Conservation (phyloP, 345 rosid genomes). For the Dipteronia sinensis region DNA sequence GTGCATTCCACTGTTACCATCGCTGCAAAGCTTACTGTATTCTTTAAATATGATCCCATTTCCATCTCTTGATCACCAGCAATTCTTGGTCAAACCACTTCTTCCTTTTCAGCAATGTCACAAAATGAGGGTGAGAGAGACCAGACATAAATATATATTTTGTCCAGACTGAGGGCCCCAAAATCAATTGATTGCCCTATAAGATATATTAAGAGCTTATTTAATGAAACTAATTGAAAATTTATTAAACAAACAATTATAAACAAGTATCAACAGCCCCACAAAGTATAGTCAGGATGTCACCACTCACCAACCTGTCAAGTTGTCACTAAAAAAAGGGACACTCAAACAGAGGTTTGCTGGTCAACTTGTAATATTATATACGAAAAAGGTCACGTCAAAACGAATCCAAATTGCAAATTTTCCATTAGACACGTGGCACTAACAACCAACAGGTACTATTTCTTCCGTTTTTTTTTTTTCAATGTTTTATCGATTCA, state of each 20-base stretch:
- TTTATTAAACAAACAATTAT: background rate
- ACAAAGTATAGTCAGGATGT: background rate
- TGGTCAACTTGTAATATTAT: background rate
- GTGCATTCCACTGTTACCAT: conserved; percentile 52
- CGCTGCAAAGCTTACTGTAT: conserved; percentile 36
- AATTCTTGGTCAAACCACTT: no score
- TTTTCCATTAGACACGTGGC: background rate
- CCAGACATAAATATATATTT: background rate
- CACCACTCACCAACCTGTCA: background rate
- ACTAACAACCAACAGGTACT: background rate
- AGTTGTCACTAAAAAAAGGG: background rate
- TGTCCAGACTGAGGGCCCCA: background rate
- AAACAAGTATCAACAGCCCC: background rate
- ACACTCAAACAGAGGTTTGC: background rate
- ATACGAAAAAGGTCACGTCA: background rate
- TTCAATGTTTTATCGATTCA: background rate
- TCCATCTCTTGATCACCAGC: no score
- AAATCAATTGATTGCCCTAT: background rate
- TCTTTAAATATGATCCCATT: conserved; percentile 5
- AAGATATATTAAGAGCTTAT: background rate
- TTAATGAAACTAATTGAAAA: background rate
- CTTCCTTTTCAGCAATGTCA: background rate
- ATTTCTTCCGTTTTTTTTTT: background rate
- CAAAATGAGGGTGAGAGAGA: background rate
- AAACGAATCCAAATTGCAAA: background rate